These are phyloP conservation scores for Vachellia pachyceras DNA, from an alignment of 306 rosid species.

Conservation along the genomic window DNA sequence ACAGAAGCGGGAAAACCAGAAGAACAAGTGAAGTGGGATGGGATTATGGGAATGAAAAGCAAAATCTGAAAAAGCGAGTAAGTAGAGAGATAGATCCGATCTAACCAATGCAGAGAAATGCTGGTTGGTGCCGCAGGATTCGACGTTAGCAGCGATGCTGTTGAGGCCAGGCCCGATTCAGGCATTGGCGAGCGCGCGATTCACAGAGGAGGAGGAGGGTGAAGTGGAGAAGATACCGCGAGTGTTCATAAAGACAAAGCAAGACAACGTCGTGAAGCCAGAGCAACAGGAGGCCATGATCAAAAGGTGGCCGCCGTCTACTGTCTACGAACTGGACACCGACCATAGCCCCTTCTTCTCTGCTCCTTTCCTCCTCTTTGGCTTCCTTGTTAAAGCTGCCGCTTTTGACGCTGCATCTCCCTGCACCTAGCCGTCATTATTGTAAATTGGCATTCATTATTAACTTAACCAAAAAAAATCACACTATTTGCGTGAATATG, in stretches of 20 bases:
- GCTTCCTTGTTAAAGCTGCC: slow-evolving; percentile 69
- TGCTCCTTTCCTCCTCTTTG: slow-evolving; percentile 78
- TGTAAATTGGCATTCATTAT: background rate
- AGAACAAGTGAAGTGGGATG: too few relatives aligned
- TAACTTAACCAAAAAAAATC: too few relatives aligned
- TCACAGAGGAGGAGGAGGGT: slow-evolving; percentile 38
- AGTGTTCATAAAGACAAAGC: slow-evolving; percentile 69
- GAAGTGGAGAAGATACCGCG: slow-evolving; percentile 65
- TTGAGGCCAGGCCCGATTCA: slow-evolving; percentile 76
- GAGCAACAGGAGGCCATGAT: slow-evolving; percentile 89
- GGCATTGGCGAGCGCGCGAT: slow-evolving; percentile 61
- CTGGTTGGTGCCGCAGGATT: slow-evolving; percentile 60
- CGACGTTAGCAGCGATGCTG: slow-evolving; percentile 81
- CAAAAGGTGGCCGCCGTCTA: slow-evolving; percentile 69
- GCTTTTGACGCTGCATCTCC: slow-evolving; percentile 31
- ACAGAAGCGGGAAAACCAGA: background rate
- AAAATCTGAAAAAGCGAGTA: too few relatives aligned
- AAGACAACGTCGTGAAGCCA: slow-evolving; percentile 72
- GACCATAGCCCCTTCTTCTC: slow-evolving; percentile 94
- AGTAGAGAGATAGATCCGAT: background rate
- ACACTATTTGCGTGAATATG: too few relatives aligned
- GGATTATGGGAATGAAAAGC: background rate
- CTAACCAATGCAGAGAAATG: background rate
- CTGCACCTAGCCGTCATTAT: slow-evolving; percentile 32
- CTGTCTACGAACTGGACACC: slow-evolving; percentile 65